Evolutionary conservation across 2,329 filamentous ascomycete species (phyloP), one percentile per base, ranked within the genome.

Genomic region (Arthrobotrys sphaeroides): DNA sequence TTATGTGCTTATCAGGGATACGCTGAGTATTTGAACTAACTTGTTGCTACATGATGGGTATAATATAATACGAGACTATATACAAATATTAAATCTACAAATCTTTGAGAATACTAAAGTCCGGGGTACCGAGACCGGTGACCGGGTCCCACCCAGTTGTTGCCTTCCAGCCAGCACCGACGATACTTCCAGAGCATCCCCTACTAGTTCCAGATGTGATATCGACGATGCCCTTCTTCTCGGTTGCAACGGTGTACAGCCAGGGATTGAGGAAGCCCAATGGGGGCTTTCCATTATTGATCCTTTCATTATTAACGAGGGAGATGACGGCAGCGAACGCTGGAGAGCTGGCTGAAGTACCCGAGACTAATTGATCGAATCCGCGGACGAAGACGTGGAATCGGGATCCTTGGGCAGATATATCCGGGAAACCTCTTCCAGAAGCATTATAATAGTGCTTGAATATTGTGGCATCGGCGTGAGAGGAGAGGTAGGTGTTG

Each of bases 231-330:
- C 80, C 83, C 5, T 79, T 80, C 22, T 78, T 80, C 13, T 77
- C 80, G 9, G 78, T 51, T 0, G 67, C 82, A 22, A 28, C 36
- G 5, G 66, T 66, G 40, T 84, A 85, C 38, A 85, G 61, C 83
- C 83, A 84, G 5, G 84, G 84, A 77, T 85, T 85, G 77, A 85
- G 78, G 78, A 84, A 84, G 1, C 84, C 84, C 0, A 85, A 67
- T 0, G 82, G 79, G 7, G 69, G 77, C 79, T 86, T 84, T 3
- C 86, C 86, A 5, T 81, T 82, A 0, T 84, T 81, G 16, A 90
- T 81, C 33, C 87, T 83, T 0, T 86, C 87, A 78, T 90, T 88
- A 78, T 91, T 91, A 67, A 91, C 82, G 2, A 91, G 84, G 0
- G 86, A 84, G 42, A 91, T 83, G 53, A 91, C 83, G 5, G 84